Conservation (phyloP, 768 basidiomycete genomes). For the Termitomyces sp. region DNA sequence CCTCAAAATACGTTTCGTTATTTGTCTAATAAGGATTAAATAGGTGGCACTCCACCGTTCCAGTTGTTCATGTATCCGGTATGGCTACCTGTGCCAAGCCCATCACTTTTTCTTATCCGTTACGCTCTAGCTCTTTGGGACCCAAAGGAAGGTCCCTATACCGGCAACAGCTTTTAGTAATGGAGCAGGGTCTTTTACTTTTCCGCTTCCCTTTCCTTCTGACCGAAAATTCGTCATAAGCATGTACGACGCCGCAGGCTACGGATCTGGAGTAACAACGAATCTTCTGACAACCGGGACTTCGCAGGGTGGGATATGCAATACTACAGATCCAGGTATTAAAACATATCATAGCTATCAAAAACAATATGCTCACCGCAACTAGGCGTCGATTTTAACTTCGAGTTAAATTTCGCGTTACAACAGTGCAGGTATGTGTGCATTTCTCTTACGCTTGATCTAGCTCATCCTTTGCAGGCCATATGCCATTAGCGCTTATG, state of each 20-base stretch:
- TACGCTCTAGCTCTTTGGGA: constrained; percentile 40
- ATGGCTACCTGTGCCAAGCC: constrained; percentile 12
- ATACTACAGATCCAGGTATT: constrained; percentile 37
- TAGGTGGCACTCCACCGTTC: constrained; percentile 58
- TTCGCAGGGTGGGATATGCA: constrained; percentile 44
- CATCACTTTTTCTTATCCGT: constrained; percentile 6
- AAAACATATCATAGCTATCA: constrained; percentile 1
- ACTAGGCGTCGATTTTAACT: constrained; percentile 38
- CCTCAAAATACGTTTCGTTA: not conserved
- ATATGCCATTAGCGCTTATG: constrained; percentile 40
- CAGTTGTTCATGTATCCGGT: constrained; percentile 47
- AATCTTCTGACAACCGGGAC: constrained; percentile 40
- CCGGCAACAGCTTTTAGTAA: constrained; percentile 48
- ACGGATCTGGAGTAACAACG: constrained; percentile 58
- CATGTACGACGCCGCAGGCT: constrained; percentile 72
- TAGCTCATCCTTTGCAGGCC: constrained; percentile 25
- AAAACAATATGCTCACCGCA: not conserved
- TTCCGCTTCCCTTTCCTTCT: constrained; percentile 36
- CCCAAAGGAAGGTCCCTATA: constrained; percentile 48
- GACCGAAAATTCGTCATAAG: constrained; percentile 42
- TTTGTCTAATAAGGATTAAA: constrained; percentile 4
- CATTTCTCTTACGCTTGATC: not conserved
- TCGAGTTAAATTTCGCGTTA: constrained; percentile 44
- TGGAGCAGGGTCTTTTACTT: constrained; percentile 47
- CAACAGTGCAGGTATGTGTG: constrained; percentile 54